Evolutionary conservation across 2,329 filamentous ascomycete species (phyloP), one percentile per base, ranked within the genome.

Genomic region (Cadophora malorum): DNA sequence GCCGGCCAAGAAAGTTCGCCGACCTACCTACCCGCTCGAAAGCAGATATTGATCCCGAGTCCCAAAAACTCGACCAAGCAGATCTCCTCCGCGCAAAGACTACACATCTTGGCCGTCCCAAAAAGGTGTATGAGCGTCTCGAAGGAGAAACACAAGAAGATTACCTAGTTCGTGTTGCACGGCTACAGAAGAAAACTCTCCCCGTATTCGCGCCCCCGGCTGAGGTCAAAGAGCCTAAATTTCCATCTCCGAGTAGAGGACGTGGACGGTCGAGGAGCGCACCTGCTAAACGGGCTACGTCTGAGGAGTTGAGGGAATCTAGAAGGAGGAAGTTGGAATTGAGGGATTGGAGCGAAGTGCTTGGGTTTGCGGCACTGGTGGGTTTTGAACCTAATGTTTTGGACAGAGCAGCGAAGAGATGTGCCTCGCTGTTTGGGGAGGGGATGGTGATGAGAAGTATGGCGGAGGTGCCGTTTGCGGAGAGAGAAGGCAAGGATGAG

Each of bases 271-370:
- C 31, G 28, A 62, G 52, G 2, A 67, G 33, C 55, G 66, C 69
- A 16, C 53, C 61, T 47, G 65, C 56, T 28, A 72, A 60, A 23
- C 67, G 63, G 31, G 33, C 55, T 23, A 65, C 56, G 3, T 52
- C 67, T 12, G 69, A 68, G 25, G 65, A 69, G 31, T 64, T n/a
- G 41, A 50, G 16, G 23, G 23, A n/a, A 61, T 33, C 4, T 6
- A 61, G 67, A 28, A 63, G 68, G n/a, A 71, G 66, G 38, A 74
- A 47, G 33, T 56, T 76, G 33, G 68, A 68, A 2, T 66, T 74
- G 21, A 70, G 91, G 25, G 91, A 96, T 80, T 98, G 95, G 95
- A 91, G 89, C 72, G 92, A 97, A 72, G 86, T 97, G 1, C 80
- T 97, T 33, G 92, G 92, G 0, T 84, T 93, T 0, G 95, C 95